These are phyloP conservation scores for Tephrocybe sp. DNA, from an alignment of 768 basidiomycete species.

Conservation along the genomic window DNA sequence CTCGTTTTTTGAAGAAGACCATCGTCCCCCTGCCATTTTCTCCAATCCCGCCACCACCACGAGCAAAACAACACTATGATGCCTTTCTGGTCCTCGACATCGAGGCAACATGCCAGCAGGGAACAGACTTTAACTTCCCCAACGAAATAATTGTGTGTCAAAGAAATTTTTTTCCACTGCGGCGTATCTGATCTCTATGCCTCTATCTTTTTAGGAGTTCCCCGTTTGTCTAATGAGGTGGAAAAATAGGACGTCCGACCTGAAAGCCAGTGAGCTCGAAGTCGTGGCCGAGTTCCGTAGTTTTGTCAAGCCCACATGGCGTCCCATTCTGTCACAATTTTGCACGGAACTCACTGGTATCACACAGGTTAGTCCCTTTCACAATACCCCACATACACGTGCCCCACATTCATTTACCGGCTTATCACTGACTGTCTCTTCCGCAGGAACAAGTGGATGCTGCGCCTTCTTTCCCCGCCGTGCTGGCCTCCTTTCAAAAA, in stretches of 20 bases:
- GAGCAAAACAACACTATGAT: slow-evolving; percentile 53
- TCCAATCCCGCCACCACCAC: slow-evolving; percentile 9
- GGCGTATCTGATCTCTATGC: not conserved
- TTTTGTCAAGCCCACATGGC: slow-evolving; percentile 88
- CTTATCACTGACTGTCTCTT: not conserved
- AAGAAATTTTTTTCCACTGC: slow-evolving; percentile 1
- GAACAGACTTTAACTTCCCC: slow-evolving; percentile 75
- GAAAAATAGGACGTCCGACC: slow-evolving; percentile 57
- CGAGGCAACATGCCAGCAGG: slow-evolving; percentile 77
- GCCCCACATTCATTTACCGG: not conserved
- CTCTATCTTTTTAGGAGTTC: slow-evolving; percentile 64
- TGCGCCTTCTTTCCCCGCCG: slow-evolving; percentile 73
- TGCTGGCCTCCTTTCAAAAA: slow-evolving; percentile 56
- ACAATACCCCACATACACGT: not conserved
- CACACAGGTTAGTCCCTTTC: slow-evolving; percentile 63
- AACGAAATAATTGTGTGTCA: slow-evolving; percentile 91
- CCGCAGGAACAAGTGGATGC: slow-evolving; percentile 73
- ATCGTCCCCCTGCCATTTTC: slow-evolving; percentile 12
- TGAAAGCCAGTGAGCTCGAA: slow-evolving; percentile 55
- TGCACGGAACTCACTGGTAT: slow-evolving; percentile 90
- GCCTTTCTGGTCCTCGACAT: slow-evolving; percentile 88
- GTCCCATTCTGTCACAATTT: slow-evolving; percentile 75
- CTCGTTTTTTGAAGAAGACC: slow-evolving; percentile 14
- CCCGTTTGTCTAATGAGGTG: slow-evolving; percentile 88
- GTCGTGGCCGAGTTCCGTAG: slow-evolving; percentile 81